Conservation (phyloP, 2,329 filamentous ascomycete genomes). For the Fusarium sp. region DNA sequence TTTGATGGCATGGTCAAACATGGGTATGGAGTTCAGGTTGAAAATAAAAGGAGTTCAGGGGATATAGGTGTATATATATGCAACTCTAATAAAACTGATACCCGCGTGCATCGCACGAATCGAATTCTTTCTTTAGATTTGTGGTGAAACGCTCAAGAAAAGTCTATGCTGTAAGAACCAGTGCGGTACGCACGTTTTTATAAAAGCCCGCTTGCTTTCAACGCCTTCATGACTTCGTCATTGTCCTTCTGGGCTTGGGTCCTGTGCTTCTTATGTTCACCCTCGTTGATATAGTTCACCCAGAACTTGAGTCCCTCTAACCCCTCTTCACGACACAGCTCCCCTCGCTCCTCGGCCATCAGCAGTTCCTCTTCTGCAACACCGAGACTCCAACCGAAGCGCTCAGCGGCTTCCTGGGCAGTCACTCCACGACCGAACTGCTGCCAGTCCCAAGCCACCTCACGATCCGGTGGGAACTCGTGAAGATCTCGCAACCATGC, state of each 20-base stretch:
- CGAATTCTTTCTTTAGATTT: neutral
- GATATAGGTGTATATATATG: neutral
- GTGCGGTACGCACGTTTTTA: slow-evolving; percentile 18
- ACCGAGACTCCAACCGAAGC: slow-evolving; percentile 96
- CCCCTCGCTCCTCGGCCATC: slow-evolving; percentile 94
- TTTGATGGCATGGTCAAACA: neutral
- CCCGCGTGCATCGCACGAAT: neutral
- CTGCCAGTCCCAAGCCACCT: slow-evolving; percentile 80
- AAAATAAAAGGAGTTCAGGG: slow-evolving; percentile 26
- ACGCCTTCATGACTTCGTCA: slow-evolving; percentile 57
- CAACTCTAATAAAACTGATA: slow-evolving; percentile 14
- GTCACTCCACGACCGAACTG: slow-evolving; percentile 87
- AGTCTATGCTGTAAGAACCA: slow-evolving; percentile 22
- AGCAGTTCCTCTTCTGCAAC: slow-evolving; percentile 95
- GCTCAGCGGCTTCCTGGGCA: slow-evolving; percentile 87
- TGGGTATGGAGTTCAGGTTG: slow-evolving; percentile 28
- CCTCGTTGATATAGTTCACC: slow-evolving; percentile 77
- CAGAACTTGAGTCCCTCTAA: slow-evolving; percentile 94
- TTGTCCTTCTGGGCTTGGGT: slow-evolving; percentile 49
- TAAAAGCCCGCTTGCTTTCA: slow-evolving; percentile 57
- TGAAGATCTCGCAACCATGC: slow-evolving; percentile 83
- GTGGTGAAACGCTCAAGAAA: slow-evolving; percentile 1
- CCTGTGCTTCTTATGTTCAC: slow-evolving; percentile 51
- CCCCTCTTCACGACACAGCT: slow-evolving; percentile 89
- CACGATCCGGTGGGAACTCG: slow-evolving; percentile 70